Evolutionary conservation across 2,329 filamentous ascomycete species (phyloP).

Genomic region (Fonsecaea erecta): DNA sequence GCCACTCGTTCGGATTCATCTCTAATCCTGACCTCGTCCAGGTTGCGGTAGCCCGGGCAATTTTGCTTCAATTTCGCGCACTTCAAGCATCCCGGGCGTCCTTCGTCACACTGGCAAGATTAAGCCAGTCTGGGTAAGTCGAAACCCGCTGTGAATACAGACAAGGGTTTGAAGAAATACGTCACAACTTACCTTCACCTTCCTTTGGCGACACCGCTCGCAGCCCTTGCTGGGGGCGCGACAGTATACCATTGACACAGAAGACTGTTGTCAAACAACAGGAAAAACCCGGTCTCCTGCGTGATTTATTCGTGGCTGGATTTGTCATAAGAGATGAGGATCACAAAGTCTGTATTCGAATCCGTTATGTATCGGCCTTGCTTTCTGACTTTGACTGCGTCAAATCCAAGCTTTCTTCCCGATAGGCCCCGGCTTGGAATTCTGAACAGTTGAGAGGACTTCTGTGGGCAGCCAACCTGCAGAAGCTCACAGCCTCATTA

Average conservation of each 20-base stretch:
- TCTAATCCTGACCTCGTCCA: conserved; percentile 13
- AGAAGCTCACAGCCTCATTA: not conserved
- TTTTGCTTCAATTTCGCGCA: conserved; percentile 16
- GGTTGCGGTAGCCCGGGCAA: conserved; percentile 19
- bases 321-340: not conserved
- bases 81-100: conserved; percentile 13
- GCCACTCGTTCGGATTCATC: conserved; percentile 11
- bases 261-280: too few relatives aligned
- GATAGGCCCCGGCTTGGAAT: not conserved
- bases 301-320: not conserved
- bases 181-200: conserved; percentile 11
- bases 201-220: conserved; percentile 18
- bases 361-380: not conserved
- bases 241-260: conserved; percentile 19
- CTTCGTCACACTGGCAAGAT: conserved; percentile 14
- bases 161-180: not conserved
- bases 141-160: not conserved
- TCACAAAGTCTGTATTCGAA: not conserved
- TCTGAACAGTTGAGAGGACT: not conserved
- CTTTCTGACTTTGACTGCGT: not conserved
- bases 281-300: not conserved
- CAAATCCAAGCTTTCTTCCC: not conserved
- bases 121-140: not conserved
- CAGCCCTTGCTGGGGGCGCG: conserved; percentile 16
- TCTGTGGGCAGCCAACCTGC: not conserved